Evolutionary conservation across 2,329 filamentous ascomycete species (phyloP), one percentile per base, ranked within the genome.

Genomic region (Clarireedia paspali): DNA sequence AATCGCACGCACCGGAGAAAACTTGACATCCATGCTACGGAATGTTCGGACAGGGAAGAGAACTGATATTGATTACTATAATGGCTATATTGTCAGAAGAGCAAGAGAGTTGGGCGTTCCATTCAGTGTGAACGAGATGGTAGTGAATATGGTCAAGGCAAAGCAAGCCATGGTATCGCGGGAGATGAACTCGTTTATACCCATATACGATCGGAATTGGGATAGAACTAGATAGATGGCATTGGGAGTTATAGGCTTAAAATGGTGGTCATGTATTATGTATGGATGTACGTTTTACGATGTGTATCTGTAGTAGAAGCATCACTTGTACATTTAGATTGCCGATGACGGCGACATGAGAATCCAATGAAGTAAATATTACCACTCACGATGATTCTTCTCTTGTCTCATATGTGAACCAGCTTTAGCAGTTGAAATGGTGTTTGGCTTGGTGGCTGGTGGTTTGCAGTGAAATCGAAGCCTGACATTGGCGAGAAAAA

Each of bases 21-120:
- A 84, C 51, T 73, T 77, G 5, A 70, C 71, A 7, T 64, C 70
- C 44, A 88, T 95, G 83, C 73, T 88, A 5, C 77, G 79, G 53
- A 82, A 86, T 64, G 74, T 91, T 12, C 73, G 81, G 10, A 69
- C 72, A 1, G 86, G 88, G 1, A 73, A 74, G 59, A 72, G 76
- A 57, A 90, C 89, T 0, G 90, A 96, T 65, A 81, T 96, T 42
- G 82, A 91, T 47, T 95, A 86, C 66, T 80, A 92, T 63, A 96
- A 95, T 68, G 92, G 91, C 0, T 99, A 92, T 73, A 87, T 99
- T 58, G 77, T 95, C 34, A 78, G 75, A 50, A 80, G 86, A 42
- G 94, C 88, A 0, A 78, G 81, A 63, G 81, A 88, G 67, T 65
- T 91, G 58, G 88, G 89, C 1, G 75, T 96, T n/a, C 75, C 81